Evolutionary conservation across 73 alveolate species (phyloP), one percentile per base, ranked within the genome.

Genomic region (Uronychia setigera): DNA sequence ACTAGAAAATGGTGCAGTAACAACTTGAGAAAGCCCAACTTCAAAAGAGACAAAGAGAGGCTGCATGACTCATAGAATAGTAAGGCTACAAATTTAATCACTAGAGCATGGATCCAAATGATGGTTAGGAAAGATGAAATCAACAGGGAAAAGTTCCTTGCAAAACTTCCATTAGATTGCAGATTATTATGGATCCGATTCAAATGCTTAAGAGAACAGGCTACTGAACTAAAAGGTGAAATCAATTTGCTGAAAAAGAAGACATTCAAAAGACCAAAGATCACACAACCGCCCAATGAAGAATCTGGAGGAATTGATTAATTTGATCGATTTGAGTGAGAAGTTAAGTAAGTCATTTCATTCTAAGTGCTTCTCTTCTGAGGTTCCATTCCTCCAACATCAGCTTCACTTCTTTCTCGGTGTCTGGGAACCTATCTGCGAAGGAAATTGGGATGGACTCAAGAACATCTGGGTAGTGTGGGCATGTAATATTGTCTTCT

Each of bases 401-500:
- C 0, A 26, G 32, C 29, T 29, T 1, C n/a, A 0, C 26, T 1
- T 29, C 27, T 9, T 76, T 31, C 84, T 83, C 34, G 33, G 27
- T 26, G 29, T 26, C 26, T 26, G 75, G 84, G 82, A 74, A 89
- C 60, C 95, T 84, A 1, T 90, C 93, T 31, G 26, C 31, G 85
- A 86, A 90, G 32, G 96, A 93, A 29, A 29, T 29, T 35, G 91
- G 87, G 80, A 93, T 87, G 74, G 90, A 86, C 35, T 93, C 97
- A 74, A 87, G 80, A n/a, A 78, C 74, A 46, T 91, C 95, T n/a
- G 89, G 93, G 86, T 83, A 84, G 26, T 75, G 31, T 1, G 32
- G 74, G 31, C 59, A 34, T 34, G 58, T 35, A 67, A 83, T 89
- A 31, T 35, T 33, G 32, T 74, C 80, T 28, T 88, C 88, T 31